Conservation (phyloP, 1,139 yeast species). For the Scheffersomyces lignicola region DNA sequence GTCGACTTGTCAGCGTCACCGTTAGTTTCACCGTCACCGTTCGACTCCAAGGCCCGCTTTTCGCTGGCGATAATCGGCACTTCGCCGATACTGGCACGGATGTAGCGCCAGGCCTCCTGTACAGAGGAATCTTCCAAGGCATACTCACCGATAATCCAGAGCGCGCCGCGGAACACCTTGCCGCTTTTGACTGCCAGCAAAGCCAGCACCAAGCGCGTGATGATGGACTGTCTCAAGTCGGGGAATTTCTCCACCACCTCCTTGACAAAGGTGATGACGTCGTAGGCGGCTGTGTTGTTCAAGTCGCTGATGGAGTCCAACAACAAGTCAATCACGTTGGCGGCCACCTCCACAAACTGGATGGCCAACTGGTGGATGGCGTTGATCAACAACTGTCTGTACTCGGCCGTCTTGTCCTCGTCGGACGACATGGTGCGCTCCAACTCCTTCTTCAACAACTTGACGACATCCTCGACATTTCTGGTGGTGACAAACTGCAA, state of each 20-base stretch:
- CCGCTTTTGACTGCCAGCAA: constrained; percentile 77
- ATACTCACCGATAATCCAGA: constrained; percentile 97
- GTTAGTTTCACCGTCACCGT: constrained; percentile 21
- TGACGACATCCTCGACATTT: constrained; percentile 92
- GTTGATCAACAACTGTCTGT: constrained; percentile 83
- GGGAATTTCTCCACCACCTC: constrained; percentile 95
- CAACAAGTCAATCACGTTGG: constrained; percentile 83
- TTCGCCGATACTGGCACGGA: constrained; percentile 84
- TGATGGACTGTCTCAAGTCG: constrained; percentile 65
- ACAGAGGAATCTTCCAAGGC: constrained; percentile 70
- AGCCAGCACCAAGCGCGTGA: constrained; percentile 62
- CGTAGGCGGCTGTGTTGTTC: constrained; percentile 83
- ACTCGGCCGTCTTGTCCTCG: constrained; percentile 79
- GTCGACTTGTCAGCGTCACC: constrained; percentile 20
- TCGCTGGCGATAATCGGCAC: constrained; percentile 85
- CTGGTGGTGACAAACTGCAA: constrained; percentile 78
- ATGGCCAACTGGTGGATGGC: constrained; percentile 91
- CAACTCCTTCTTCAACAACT: constrained; percentile 87
- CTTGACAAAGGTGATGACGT: constrained; percentile 84
- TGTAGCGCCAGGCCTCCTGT: constrained; percentile 83
- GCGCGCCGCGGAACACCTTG: constrained; percentile 87
- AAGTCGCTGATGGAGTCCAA: constrained; percentile 85
- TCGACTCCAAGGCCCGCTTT: constrained; percentile 44
- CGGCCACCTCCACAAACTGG: constrained; percentile 86
- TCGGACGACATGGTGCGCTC: constrained; percentile 66